Evolutionary conservation across 257 asterid genomes (phyloP), one percentile per base, ranked within the genome.

Genomic region (Lithospermum erythrorhizon): DNA sequence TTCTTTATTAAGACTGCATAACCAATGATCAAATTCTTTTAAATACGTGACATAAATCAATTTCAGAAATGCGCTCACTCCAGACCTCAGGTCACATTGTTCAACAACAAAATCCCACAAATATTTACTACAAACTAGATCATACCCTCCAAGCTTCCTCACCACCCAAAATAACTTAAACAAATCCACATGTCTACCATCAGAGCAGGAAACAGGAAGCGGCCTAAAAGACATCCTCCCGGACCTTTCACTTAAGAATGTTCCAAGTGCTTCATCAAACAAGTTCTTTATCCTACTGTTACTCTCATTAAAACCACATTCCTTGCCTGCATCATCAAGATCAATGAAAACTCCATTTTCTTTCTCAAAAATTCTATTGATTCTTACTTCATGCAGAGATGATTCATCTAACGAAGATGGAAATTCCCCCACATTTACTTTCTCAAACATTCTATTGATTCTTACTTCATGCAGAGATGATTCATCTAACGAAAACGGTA

Each of bases 91-190:
- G 24, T 86, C 90, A 63, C 93, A 85, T 65, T 82, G 83, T 61
- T 70, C 79, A 1, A 77, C 80, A 21, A 88, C 81, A 47, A 72
- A 74, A 59, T 77, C 78, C 95, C 96, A 85, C 76, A 81, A 73
- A 2, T 65, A 61, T 57, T 76, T 65, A 35, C 65, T 66, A 11
- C 80, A 75, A 57, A 77, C 78, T 4, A 57, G 32, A 23, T 67
- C 72, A 52, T 79, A 68, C 17, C 95, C 95, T 2, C 93, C 96
- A 11, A 72, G 37, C 63, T 70, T 80, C 77, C 84, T 72, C 35
- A 81, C 93, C 11, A 74, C 76, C 83, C 87, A 83, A 51, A 79
- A 85, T 22, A 88, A 85, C 62, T 76, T 80, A 73, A 81, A 80
- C 78, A 88, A 77, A 75, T 85, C 93, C 21, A 85, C 61, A 4